Evolutionary conservation across 805 yeast species (phyloP), one percentile per base, ranked within the genome.

Genomic region (Candida jianshihensis): DNA sequence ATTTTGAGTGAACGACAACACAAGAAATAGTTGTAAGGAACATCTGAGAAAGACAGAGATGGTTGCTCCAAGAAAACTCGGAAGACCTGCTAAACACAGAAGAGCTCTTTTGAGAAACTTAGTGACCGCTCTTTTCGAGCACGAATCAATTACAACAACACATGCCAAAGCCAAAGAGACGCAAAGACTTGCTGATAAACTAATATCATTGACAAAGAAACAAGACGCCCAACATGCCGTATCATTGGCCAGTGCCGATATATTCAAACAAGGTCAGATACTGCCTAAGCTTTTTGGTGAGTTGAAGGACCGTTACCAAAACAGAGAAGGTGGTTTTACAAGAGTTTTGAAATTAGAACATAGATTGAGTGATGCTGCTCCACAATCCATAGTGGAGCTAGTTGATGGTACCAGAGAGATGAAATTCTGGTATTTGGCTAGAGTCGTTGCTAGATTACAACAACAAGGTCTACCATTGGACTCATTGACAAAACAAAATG

Each of bases 301-400:
- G 29, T 65, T 89, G 28, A 73, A 76, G 4, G 67, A 73, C 29
- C 68, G 95, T 39, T 89, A 83, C 53, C 51, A 64, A 4, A 51
- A 60, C 18, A 73, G 96, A 61, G 54, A 60, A 1, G 84, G 87
- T 42, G 97, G 97, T 1, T 90, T 81, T 63, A 87, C 97, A 3
- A 75, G 97, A 47, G 75, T 90, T 36, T 63, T 88, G 43, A 79
- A 74, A 48, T 65, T 92, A 42, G 97, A 92, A 59, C 87, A 89
- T 14, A 71, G 97, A 46, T 59, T 81, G 32, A 89, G 92, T 38
- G 98, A 92, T 57, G 82, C 78, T 42, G 95, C 97, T 0, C 89
- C 89, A 22, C 92, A 85, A 69, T 79, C 92, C 1, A 78, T 89
- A 8, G 54, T 92, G 36, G 98, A 92, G 60, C 66, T 92, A 33